These are phyloP conservation scores for Phytophthora parvispora DNA, from an alignment of 352 stramenopile species.

Conservation along the genomic window DNA sequence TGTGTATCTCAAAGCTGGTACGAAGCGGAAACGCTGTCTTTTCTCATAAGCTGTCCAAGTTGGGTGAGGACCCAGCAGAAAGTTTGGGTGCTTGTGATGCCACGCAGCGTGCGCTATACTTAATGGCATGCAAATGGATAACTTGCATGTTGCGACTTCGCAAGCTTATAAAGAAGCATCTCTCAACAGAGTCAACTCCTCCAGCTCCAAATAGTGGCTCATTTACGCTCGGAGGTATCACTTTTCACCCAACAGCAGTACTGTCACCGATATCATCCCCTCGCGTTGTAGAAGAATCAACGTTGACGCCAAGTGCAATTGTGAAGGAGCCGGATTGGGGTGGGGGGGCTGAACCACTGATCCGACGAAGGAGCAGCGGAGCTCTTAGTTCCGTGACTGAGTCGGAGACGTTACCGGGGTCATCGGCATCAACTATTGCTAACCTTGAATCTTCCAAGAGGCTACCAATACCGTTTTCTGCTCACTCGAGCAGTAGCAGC, in stretches of 20 bases:
- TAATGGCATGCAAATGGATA: constrained; percentile 80
- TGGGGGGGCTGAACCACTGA: constrained; percentile 35
- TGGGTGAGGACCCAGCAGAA: constrained; percentile 39
- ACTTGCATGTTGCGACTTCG: constrained; percentile 79
- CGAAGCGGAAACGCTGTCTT: constrained; percentile 46
- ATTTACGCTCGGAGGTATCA: constrained; percentile 59
- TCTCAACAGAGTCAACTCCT: constrained; percentile 47
- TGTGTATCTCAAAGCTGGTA: constrained; percentile 65
- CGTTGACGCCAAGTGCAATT: constrained; percentile 52
- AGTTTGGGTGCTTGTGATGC: constrained; percentile 59
- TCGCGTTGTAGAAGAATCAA: constrained; percentile 35
- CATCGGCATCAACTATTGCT: constrained; percentile 38
- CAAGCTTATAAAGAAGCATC: constrained; percentile 70
- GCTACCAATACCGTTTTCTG: constrained; percentile 21
- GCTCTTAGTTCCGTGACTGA: constrained; percentile 45
- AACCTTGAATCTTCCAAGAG: constrained; percentile 31
- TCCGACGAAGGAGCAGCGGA: constrained; percentile 51
- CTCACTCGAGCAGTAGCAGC: constrained; percentile 10
- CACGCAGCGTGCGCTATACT: constrained; percentile 68
- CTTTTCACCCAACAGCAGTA: constrained; percentile 59
- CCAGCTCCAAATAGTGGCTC: constrained; percentile 45
- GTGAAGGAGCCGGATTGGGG: constrained; percentile 46
- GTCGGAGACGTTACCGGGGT: constrained; percentile 28
- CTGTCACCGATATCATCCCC: constrained; percentile 64
- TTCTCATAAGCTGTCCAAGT: constrained; percentile 48